Percentiles rank a stretch among this genome's conserved stretches.
phyloP scores from a whole-genome alignment of 2,329 filamentous ascomycete species.

The Penicillium sp. region DNA sequence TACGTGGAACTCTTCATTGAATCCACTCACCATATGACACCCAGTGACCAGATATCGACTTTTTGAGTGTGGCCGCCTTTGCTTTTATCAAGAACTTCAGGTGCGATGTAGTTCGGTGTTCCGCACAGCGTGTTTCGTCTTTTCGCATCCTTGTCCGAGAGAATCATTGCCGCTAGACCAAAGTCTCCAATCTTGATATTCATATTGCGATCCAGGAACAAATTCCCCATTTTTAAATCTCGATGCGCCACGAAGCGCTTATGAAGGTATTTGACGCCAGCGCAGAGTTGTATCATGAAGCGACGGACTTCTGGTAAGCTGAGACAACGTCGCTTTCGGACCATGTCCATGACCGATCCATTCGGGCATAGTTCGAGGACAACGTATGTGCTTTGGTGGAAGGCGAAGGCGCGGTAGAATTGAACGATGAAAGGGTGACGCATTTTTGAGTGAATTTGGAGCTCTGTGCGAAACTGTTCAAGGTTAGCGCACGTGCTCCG shows the following conservation, averaged over 20 bases:
- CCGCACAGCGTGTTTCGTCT: slow-evolving; percentile 91
- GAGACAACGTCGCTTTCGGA: slow-evolving; percentile 82
- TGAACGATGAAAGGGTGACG: slow-evolving; percentile 91
- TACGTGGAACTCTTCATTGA: too few species aligned
- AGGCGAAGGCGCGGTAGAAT: slow-evolving; percentile 90
- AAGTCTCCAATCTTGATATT: slow-evolving; percentile 98
- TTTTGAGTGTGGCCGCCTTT: slow-evolving; percentile 95
- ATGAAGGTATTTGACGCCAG: slow-evolving; percentile 97
- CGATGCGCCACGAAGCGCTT: slow-evolving; percentile 92
- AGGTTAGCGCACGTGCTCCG: slow-evolving; percentile 4
- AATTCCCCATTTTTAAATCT: slow-evolving; percentile 95
- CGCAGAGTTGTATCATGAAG: slow-evolving; percentile 90
- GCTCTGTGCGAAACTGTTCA: slow-evolving; percentile 64
- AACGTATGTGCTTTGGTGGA: slow-evolving; percentile 82
- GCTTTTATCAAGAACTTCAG: slow-evolving; percentile 89
- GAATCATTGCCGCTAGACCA: slow-evolving; percentile 81
- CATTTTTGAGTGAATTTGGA: slow-evolving; percentile 98
- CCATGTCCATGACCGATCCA: slow-evolving; percentile 95
- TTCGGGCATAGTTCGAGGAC: slow-evolving; percentile 92
- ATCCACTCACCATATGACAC: slow-evolving; percentile 76
- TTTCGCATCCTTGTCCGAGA: slow-evolving; percentile 81
- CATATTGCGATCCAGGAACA: slow-evolving; percentile 91
- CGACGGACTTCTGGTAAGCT: slow-evolving; percentile 91
- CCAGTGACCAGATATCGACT: slow-evolving; percentile 96
- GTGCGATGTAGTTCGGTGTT: slow-evolving; percentile 96